A percentile compares a stretch with the other conserved stretches of the same genome.
Conservation (phyloP, 805 yeast species). For the Aciculoconidium aculeatum region DNA sequence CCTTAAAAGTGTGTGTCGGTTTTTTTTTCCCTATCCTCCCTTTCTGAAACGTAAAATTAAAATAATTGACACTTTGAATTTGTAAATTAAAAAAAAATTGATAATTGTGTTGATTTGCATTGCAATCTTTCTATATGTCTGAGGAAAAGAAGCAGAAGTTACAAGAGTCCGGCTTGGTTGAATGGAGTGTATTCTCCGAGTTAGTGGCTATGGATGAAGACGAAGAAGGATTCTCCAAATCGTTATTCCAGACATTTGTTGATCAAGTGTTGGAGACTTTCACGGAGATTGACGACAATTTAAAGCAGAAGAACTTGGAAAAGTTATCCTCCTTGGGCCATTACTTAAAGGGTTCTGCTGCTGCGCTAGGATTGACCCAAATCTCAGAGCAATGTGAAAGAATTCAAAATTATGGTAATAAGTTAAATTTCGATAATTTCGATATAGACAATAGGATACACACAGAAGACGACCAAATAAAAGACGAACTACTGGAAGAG, state of each 20-base stretch:
- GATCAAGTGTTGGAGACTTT: conserved; percentile 87
- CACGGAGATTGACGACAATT: conserved; percentile 56
- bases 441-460: conserved; percentile 19
- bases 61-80: too few species aligned
- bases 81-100: too few species aligned
- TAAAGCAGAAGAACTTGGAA: conserved; percentile 43
- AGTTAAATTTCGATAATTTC: conserved; percentile 35
- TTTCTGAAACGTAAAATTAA: too few species aligned
- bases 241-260: conserved; percentile 74
- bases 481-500: conserved; percentile 12
- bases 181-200: conserved; percentile 86
- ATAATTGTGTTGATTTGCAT: too few species aligned
- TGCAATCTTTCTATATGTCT: too few species aligned
- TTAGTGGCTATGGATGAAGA: conserved; percentile 94
- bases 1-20: too few species aligned
- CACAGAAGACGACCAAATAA: conserved; percentile 6
- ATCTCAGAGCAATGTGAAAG: conserved; percentile 87
- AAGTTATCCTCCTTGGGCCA: conserved; percentile 78
- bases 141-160: conserved; percentile 17
- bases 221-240: conserved; percentile 81
- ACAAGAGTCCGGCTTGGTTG: conserved; percentile 61
- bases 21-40: too few species aligned
- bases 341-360: conserved; percentile 91
- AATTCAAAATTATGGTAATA: conserved; percentile 83
- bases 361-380: conserved; percentile 79